These are phyloP conservation scores for Boletus reticulatus DNA, from an alignment of 768 basidiomycete species.

Conservation along the genomic window DNA sequence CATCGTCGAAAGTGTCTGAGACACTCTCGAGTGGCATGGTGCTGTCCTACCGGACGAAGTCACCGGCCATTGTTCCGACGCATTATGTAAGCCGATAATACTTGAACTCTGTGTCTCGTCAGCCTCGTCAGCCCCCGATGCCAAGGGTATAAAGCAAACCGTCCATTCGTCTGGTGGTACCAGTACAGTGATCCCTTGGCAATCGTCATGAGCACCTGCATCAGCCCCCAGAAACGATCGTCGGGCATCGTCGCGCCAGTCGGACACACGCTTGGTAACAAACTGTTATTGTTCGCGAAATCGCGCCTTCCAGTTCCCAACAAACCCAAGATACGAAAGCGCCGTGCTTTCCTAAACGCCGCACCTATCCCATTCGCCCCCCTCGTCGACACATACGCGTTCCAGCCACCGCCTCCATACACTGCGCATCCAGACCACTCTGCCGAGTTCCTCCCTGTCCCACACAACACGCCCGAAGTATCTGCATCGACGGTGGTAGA, in stretches of 20 bases:
- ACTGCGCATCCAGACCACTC: slow-evolving; percentile 10
- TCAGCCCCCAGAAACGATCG: slow-evolving; percentile 7
- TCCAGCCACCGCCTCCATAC: slow-evolving; percentile 28
- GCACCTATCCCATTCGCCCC: slow-evolving; percentile 28
- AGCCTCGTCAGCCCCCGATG: slow-evolving; percentile 19
- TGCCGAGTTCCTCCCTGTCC: slow-evolving; percentile 16
- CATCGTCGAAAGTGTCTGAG: no score
- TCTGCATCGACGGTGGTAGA: background rate
- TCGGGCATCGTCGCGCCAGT: slow-evolving; percentile 2
- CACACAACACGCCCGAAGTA: slow-evolving; percentile 28
- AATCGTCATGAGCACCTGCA: slow-evolving; percentile 7
- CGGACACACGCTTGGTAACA: slow-evolving; percentile 17
- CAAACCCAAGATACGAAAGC: slow-evolving; percentile 14
- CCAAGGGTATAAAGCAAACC: slow-evolving; percentile 6
- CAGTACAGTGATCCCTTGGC: no score
- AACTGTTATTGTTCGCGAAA: slow-evolving; percentile 17
- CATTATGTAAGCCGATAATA: no score
- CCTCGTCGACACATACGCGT: slow-evolving; percentile 24
- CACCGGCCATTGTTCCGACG: no score
- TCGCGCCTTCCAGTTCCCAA: slow-evolving; percentile 24
- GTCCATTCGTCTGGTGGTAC: background rate
- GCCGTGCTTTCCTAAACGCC: slow-evolving; percentile 11
- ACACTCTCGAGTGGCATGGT: no score
- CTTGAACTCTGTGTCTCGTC: background rate
- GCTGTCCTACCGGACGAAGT: no score